Percentiles rank a stretch among this genome's conserved stretches.
Evolutionary conservation across 139 green algal species (phyloP).

Genomic region (Dunaliella primolecta): DNA sequence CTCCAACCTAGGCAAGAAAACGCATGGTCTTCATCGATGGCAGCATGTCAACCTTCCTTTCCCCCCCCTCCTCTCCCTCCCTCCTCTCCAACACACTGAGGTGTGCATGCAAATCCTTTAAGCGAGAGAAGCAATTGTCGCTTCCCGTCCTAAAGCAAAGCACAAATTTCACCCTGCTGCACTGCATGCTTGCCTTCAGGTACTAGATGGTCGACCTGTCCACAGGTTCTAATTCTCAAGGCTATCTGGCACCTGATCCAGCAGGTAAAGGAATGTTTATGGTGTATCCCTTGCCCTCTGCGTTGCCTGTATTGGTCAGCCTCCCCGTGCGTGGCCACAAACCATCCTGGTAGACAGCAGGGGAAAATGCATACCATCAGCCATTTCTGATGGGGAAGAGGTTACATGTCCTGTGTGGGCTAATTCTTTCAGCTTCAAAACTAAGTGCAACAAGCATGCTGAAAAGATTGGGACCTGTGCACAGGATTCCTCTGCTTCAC

Average conservation of each 20-base stretch:
- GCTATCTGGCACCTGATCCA: constrained; percentile 6
- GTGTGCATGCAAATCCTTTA: no score
- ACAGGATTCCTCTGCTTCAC: no score
- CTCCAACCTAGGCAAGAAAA: no score
- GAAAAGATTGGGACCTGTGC: no score
- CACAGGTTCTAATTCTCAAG: background rate
- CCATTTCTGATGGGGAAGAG: background rate
- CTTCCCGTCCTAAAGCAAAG: no score
- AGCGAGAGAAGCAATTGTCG: background rate
- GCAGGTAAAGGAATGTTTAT: constrained; percentile 83
- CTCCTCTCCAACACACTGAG: no score
- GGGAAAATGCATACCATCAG: background rate
- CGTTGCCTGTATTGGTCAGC: constrained; percentile 57
- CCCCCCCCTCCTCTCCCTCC: no score
- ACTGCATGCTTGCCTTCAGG: no score
- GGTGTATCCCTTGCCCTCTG: constrained; percentile 62
- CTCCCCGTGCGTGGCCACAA: constrained; percentile 63
- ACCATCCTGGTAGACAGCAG: background rate
- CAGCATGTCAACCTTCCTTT: background rate
- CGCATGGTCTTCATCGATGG: background rate
- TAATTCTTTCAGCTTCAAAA: no score
- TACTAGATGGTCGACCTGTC: background rate
- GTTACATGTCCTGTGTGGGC: no score
- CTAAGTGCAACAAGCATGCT: no score
- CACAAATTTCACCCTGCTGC: no score